Evolutionary conservation across 1,139 yeast species (phyloP).

Genomic region (Zygosaccharomyces sapae): DNA sequence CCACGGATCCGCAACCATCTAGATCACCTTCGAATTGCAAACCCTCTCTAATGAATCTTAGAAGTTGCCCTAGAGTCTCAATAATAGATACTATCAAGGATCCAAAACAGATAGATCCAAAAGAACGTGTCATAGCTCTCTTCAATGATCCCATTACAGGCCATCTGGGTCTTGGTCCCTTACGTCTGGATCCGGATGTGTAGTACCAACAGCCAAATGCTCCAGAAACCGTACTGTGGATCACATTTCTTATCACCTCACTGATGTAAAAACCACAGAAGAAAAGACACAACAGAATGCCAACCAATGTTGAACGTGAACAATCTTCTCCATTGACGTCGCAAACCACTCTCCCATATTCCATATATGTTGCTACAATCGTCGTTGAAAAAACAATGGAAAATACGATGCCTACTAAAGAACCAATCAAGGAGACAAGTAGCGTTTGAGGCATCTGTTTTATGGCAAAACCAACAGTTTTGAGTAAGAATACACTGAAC

Average conservation of each 20-base stretch:
- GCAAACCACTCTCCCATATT: conserved; percentile 49
- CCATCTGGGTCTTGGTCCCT: conserved; percentile 73
- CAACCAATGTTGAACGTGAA: conserved; percentile 62
- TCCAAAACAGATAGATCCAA: conserved; percentile 89
- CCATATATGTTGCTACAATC: conserved; percentile 71
- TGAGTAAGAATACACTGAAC: conserved; percentile 68
- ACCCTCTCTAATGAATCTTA: conserved; percentile 48
- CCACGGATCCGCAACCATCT: conserved; percentile 50
- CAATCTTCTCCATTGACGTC: conserved; percentile 59
- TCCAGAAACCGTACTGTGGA: conserved; percentile 81
- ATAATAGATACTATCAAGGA: conserved; percentile 75
- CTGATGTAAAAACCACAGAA: conserved; percentile 84
- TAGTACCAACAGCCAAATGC: conserved; percentile 92
- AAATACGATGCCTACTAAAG: conserved; percentile 60
- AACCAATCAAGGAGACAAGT: conserved; percentile 59
- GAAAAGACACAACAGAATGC: conserved; percentile 61
- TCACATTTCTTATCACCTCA: conserved; percentile 79
- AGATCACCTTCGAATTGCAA: conserved; percentile 37
- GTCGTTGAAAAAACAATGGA: conserved; percentile 62
- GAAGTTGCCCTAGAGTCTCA: conserved; percentile 55
- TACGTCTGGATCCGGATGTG: conserved; percentile 52
- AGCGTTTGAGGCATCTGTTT: conserved; percentile 65
- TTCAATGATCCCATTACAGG: conserved; percentile 81
- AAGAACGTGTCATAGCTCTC: conserved; percentile 79
- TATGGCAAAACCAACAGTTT: conserved; percentile 73